Base-by-base conservation (phyloP, 2,329 filamentous ascomycete species). In the Trichoderma lentiforme region DNA sequence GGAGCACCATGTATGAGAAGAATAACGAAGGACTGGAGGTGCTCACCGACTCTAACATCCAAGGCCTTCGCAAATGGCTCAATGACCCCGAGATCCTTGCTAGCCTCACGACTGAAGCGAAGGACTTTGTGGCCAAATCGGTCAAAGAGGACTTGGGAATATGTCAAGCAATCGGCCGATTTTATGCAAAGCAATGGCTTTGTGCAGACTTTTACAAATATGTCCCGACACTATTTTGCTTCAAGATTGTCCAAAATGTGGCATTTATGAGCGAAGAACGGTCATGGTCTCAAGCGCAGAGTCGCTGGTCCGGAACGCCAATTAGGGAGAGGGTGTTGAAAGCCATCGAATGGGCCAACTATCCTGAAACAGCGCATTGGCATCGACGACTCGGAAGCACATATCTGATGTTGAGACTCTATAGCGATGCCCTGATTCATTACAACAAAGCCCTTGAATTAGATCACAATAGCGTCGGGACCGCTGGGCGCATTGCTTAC, bases 21-120 rank as follows among this genome's bases (percentile, higher is more conserved):
- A 82, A 82, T 24, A 79, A 83, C 58, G 82, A 84, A 61, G 82
- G 82, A n/a, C 74, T 84, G 3, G 82, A 83, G 4, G 81, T 84
- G 1, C 78, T 84, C 36, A 83, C 79, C 5, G 81, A 84, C 58
- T 62, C 73, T 12, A 84, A 83, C 69, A 83, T 84, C 69, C 72
- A 75, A 18, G 80, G 77, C 11, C 77, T 84, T 0, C 76, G 77
- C 15, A 76, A 74, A 6, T 83, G 82, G 82, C 78, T 83, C 69
- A 74, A 73, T 2, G 81, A 83, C 26, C 68, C 76, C 0, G 78
- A 81, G 1, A 79, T 82, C 0, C 71, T 79, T 6, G 74, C 75
- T 9, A 76, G 77, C 2, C 76, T 83, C 0, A 73, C 72, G 6
- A 57, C 75, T 0, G 77, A 81, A n/a, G 78, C 76, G 1, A 76